These are phyloP conservation scores for Alternaria panax DNA, from an alignment of 2,329 filamentous ascomycete genomes.

Conservation along the genomic window DNA sequence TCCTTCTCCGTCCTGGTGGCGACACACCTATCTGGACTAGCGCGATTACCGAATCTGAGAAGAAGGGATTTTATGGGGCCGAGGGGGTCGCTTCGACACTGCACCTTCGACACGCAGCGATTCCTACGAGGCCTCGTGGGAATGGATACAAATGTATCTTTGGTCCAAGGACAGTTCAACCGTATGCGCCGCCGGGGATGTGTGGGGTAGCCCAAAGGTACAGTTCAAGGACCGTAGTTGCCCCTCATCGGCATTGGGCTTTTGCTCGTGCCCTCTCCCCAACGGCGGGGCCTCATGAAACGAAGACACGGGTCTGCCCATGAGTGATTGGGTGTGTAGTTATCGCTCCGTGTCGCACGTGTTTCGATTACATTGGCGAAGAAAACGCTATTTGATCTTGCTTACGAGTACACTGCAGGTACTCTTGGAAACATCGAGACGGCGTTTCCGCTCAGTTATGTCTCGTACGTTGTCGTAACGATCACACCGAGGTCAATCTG, in stretches of 20 bases:
- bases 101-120: background rate
- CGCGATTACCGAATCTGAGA: background rate
- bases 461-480: background rate
- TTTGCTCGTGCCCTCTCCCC: background rate
- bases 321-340: background rate
- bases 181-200: background rate
- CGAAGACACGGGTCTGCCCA: background rate
- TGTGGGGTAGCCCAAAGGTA: background rate
- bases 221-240: background rate
- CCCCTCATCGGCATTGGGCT: background rate
- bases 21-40: background rate
- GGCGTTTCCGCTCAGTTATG: background rate
- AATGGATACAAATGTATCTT: background rate
- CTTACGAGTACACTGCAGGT: background rate
- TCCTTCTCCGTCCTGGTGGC: background rate
- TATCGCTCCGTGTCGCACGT: background rate
- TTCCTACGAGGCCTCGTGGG: background rate
- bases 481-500: background rate
- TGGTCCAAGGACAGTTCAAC: background rate
- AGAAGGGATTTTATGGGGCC: background rate
- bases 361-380: background rate
- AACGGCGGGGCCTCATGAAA: background rate
- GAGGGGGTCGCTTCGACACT: background rate
- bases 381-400: background rate
- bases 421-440: background rate